Conservation (phyloP, 2,329 filamentous ascomycete genomes). For the Fusarium sp. region DNA sequence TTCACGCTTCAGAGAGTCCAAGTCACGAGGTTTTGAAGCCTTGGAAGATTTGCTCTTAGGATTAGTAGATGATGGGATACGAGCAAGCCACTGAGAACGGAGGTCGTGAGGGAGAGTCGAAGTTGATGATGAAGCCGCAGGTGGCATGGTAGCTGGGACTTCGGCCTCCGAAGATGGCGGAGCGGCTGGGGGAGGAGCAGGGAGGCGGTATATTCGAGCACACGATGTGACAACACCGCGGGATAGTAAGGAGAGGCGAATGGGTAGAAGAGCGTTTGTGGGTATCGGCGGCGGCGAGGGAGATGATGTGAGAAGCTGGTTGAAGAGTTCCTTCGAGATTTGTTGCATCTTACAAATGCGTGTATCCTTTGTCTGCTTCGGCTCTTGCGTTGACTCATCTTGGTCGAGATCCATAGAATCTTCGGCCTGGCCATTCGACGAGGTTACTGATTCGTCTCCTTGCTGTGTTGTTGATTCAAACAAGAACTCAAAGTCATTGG, state of each 20-base stretch:
- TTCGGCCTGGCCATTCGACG: constrained; percentile 39
- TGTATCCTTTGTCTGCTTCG: constrained; percentile 8
- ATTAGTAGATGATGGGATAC: constrained; percentile 54
- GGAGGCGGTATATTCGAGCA: constrained; percentile 90
- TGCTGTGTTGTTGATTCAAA: constrained; percentile 56
- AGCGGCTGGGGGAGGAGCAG: constrained; percentile 43
- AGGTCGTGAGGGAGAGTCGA: constrained; percentile 64
- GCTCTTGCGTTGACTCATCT: constrained; percentile 11
- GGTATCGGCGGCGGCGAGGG: constrained; percentile 47
- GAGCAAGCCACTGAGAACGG: constrained; percentile 80
- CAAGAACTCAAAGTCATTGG: constrained; percentile 86
- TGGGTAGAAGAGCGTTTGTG: constrained; percentile 66
- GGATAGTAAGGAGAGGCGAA: constrained; percentile 77
- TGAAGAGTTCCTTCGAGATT: constrained; percentile 52
- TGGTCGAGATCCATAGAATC: constrained; percentile 54
- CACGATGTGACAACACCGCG: constrained; percentile 80
- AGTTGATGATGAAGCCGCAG: constrained; percentile 22
- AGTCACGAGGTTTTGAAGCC: constrained; percentile 42
- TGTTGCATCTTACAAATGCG: constrained; percentile 41
- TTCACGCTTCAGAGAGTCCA: constrained; percentile 60
- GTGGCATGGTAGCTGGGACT: constrained; percentile 63
- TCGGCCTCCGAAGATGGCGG: constrained; percentile 57
- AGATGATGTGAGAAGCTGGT: constrained; percentile 43
- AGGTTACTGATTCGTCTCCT: constrained; percentile 24
- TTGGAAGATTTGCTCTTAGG: constrained; percentile 25